Evolutionary conservation across 148 eudicot genomes (phyloP).

Genomic region (Rhododendron ferrugineum): DNA sequence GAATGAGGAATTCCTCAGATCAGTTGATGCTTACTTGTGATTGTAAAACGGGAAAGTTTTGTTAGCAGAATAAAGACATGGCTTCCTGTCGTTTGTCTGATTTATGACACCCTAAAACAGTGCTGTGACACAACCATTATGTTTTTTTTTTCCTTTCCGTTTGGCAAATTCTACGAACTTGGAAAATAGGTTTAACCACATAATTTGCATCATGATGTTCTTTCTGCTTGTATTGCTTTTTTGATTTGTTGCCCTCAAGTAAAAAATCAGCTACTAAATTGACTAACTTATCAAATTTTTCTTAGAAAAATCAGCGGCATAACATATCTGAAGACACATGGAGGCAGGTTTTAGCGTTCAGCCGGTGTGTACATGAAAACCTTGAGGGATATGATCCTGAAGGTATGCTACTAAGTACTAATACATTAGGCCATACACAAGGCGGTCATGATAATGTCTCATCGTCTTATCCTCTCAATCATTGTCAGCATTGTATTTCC

Average conservation of each 20-base stretch:
- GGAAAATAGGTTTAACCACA: not conserved
- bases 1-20: not conserved
- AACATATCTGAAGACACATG: constrained; percentile 95
- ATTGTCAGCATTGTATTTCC: not conserved
- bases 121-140: not conserved
- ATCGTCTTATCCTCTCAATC: not conserved
- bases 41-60: not conserved
- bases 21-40: not conserved
- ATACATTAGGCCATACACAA: no score
- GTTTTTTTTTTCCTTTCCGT: not conserved
- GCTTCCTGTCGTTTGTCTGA: not conserved
- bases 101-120: not conserved
- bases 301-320: constrained; percentile 72
- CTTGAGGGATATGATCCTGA: constrained; percentile 93
- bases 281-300: constrained; percentile 2
- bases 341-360: constrained; percentile 89
- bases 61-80: not conserved
- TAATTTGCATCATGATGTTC: not conserved
- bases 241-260: not conserved
- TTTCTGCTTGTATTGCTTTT: not conserved
- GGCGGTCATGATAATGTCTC: not conserved
- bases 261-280: not conserved
- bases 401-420: constrained; percentile 40
- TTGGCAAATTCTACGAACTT: no score
- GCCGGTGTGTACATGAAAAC: constrained; percentile 92